Evolutionary conservation across 2,329 filamentous ascomycete genomes (phyloP), one percentile per base, ranked within the genome.

Genomic region (Fusarium papillatum): DNA sequence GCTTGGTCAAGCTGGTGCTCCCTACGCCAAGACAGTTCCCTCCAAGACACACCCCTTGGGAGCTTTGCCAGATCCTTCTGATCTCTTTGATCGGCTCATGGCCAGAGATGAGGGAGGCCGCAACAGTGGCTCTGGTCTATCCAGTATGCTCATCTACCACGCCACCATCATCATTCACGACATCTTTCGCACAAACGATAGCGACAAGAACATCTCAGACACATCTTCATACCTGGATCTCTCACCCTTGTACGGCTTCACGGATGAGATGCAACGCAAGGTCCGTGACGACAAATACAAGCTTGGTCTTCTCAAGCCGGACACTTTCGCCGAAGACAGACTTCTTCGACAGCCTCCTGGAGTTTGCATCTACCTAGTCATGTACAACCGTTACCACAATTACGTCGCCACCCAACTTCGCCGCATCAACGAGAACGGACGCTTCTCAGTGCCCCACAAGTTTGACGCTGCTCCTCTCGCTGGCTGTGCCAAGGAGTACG

Each of bases 371-470:
- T 81, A 94, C n/a, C 82, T 94, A 4, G 89, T 95, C 78, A 93
- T 94, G 91, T 92, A 94, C 82, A 92, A 92, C 77, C 87, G 91
- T 7, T 96, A 95, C 83, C 95, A 97, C 84, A 97, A 98, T 83
- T 90, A 95, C 73, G 91, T 94, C 0, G 94, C 93, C 4, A 90
- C 91, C 67, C 92, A 96, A 70, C 86, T 97, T 13, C 92, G 53
- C 0, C 81, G 66, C 22, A 86, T 88, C 71, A 88, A 88, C 55
- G 84, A 88, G 74, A 83, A 82, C 34, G 80, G 80, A 7, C 80
- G 83, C 3, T 87, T 86, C 69, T 77, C 74, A 0, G 66, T 79
- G 3, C 78, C 82, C 1, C 36, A 63, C 10, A 76, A 64, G 53
- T 81, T 43, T 16, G 59, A 61, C 7, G 7, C n/a, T 19, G 24